These are phyloP conservation scores for Cercospora berteroae DNA, from an alignment of 2,329 filamentous ascomycete species.

Conservation along the genomic window DNA sequence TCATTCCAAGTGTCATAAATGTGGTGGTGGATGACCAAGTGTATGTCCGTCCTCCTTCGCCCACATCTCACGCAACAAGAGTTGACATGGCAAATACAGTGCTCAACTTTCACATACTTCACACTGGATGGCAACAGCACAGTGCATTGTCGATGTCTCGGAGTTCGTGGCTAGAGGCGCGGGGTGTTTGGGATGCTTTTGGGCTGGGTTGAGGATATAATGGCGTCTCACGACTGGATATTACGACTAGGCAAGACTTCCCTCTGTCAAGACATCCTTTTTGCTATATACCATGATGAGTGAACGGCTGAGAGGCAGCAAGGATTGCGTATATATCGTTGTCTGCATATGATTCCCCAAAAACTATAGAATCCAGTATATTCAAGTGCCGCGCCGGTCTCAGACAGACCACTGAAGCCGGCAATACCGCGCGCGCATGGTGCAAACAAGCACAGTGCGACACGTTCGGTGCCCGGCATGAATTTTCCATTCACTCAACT, in stretches of 20 bases:
- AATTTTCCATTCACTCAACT: neutral
- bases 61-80: neutral
- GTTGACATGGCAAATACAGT: neutral
- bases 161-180: neutral
- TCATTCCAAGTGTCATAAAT: constrained; percentile 49
- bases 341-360: neutral
- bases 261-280: neutral
- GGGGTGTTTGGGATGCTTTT: neutral
- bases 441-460: neutral
- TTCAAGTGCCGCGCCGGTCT: neutral
- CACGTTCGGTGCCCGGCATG: neutral
- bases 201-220: constrained; percentile 6
- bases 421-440: neutral
- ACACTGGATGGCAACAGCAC: constrained; percentile 14
- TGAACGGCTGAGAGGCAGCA: constrained; percentile 12
- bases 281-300: constrained; percentile 20
- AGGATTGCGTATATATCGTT: neutral
- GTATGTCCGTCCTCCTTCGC: neutral
- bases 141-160: constrained; percentile 17
- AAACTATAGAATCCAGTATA: neutral
- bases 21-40: constrained; percentile 42
- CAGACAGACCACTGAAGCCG: neutral
- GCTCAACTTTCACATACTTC: neutral
- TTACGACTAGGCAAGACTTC: neutral
- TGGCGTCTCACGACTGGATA: constrained; percentile 22